Conservation (phyloP, 768 basidiomycete genomes). For the Boletus rubroflammeus region DNA sequence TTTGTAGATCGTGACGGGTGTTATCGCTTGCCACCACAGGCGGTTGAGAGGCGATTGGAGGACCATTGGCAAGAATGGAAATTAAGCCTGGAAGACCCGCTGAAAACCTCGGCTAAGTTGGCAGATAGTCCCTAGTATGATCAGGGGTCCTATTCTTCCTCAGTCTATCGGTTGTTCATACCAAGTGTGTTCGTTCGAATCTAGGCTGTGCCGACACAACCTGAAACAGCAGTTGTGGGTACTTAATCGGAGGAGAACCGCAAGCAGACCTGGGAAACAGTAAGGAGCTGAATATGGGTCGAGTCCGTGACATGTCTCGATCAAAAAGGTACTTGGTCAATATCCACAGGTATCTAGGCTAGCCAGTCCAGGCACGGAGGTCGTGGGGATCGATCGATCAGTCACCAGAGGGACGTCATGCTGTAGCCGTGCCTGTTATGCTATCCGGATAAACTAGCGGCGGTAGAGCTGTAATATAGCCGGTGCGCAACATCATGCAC, state of each 20-base stretch:
- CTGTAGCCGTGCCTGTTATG: not conserved
- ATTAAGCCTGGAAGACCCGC: not conserved
- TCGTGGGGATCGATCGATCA: constrained; percentile 6
- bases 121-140: not conserved
- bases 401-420: not conserved
- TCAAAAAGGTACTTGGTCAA: constrained; percentile 1
- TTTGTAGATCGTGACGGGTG: not conserved
- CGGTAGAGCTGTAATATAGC: constrained; percentile 71
- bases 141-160: not conserved
- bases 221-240: constrained; percentile 8
- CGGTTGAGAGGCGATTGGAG: too few species aligned
- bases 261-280: constrained; percentile 8
- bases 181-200: constrained; percentile 4
- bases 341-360: not conserved
- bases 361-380: constrained; percentile 9
- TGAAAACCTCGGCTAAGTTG: not conserved
- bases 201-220: constrained; percentile 6
- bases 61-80: not conserved
- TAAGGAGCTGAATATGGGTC: not conserved
- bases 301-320: constrained; percentile 10
- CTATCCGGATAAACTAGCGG: constrained; percentile 6
- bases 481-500: constrained; percentile 84
- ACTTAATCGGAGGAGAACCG: constrained; percentile 8
- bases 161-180: constrained; percentile 10
- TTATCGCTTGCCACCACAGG: not conserved